A percentile compares a stretch with the other conserved stretches of the same genome.
Evolutionary conservation across 1,139 yeast species (phyloP).

Genomic region (Blastobotrys ciferrii): DNA sequence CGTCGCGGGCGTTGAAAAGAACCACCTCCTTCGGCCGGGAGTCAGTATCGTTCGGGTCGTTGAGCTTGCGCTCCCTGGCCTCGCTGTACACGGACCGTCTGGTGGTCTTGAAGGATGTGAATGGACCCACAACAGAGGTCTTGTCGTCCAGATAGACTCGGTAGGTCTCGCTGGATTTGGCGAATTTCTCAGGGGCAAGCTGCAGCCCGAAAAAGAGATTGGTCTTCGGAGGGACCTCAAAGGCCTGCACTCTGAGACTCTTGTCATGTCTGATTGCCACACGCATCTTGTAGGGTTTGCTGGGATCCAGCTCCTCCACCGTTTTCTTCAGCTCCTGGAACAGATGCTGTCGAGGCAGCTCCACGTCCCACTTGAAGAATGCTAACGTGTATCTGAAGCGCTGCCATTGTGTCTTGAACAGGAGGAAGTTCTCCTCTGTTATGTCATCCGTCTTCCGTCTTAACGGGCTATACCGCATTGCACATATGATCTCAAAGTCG

Average conservation of each 20-base stretch:
- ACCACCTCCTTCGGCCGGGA: slow-evolving; percentile 58
- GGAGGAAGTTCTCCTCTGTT: slow-evolving; percentile 41
- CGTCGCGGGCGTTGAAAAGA: slow-evolving; percentile 57
- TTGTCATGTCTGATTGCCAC: slow-evolving; percentile 49
- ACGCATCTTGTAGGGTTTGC: slow-evolving; percentile 56
- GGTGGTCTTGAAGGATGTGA: slow-evolving; percentile 89
- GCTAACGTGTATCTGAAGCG: slow-evolving; percentile 54
- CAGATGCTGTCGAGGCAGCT: slow-evolving; percentile 46
- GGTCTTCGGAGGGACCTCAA: slow-evolving; percentile 39
- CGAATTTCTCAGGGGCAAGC: slow-evolving; percentile 24
- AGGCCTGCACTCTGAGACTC: slow-evolving; percentile 50
- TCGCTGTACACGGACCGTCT: slow-evolving; percentile 58
- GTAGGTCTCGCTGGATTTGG: slow-evolving; percentile 41
- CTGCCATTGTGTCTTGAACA: slow-evolving; percentile 61
- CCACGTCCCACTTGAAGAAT: slow-evolving; percentile 53
- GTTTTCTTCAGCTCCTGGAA: slow-evolving; percentile 47
- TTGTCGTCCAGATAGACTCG: slow-evolving; percentile 60
- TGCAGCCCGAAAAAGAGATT: slow-evolving; percentile 47
- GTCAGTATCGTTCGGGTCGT: slow-evolving; percentile 19
- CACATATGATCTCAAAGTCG: slow-evolving; percentile 58
- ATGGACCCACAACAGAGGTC: slow-evolving; percentile 60
- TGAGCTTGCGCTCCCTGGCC: slow-evolving; percentile 52
- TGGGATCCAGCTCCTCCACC: slow-evolving; percentile 29
- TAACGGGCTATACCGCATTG: slow-evolving; percentile 73
- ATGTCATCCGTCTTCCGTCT: slow-evolving; percentile 6